phyloP scores from a whole-genome alignment of 2,329 filamentous ascomycete species.

The Gaeumannomyces sp. region DNA sequence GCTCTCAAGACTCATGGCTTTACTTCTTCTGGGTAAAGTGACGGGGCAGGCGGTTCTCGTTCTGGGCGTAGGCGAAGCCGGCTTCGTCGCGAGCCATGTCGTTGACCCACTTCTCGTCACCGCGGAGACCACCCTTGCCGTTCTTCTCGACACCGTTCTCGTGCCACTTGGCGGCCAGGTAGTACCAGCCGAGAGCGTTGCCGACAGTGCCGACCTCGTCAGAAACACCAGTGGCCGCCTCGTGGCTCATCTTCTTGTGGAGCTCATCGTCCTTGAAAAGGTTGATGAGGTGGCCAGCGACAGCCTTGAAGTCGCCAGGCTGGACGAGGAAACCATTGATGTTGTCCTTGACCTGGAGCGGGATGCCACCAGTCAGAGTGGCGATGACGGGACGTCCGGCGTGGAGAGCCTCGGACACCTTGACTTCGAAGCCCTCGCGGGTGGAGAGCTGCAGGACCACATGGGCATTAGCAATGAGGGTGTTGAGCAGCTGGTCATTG shows the following conservation, averaged over 20 bases:
- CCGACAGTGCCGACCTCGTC: conserved; percentile 80
- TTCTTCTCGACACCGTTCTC: conserved; percentile 43
- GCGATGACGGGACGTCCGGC: conserved; percentile 75
- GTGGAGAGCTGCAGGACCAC: conserved; percentile 75
- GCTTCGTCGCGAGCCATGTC: conserved; percentile 66
- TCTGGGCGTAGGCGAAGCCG: conserved; percentile 48
- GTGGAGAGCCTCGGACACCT: conserved; percentile 77
- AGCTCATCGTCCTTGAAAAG: conserved; percentile 61
- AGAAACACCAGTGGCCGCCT: conserved; percentile 60
- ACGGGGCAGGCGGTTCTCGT: conserved; percentile 56
- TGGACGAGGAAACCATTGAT: conserved; percentile 71
- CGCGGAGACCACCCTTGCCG: conserved; percentile 40
- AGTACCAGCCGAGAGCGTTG: conserved; percentile 71
- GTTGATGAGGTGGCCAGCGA: conserved; percentile 59
- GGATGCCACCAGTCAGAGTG: conserved; percentile 71
- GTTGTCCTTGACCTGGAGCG: conserved; percentile 66
- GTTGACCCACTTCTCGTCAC: conserved; percentile 63
- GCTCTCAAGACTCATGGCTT: background rate
- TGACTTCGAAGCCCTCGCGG: conserved; percentile 79
- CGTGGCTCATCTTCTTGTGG: conserved; percentile 60
- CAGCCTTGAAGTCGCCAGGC: conserved; percentile 61
- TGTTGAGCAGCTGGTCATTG: conserved; percentile 75
- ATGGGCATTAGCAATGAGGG: conserved; percentile 64
- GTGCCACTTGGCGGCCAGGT: conserved; percentile 62
- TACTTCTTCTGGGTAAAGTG: conserved; percentile 30